A percentile compares a stretch with the other conserved stretches of the same genome.
phyloP scores from a whole-genome alignment of 345 rosid species.

The Microthlaspi erraticum region DNA sequence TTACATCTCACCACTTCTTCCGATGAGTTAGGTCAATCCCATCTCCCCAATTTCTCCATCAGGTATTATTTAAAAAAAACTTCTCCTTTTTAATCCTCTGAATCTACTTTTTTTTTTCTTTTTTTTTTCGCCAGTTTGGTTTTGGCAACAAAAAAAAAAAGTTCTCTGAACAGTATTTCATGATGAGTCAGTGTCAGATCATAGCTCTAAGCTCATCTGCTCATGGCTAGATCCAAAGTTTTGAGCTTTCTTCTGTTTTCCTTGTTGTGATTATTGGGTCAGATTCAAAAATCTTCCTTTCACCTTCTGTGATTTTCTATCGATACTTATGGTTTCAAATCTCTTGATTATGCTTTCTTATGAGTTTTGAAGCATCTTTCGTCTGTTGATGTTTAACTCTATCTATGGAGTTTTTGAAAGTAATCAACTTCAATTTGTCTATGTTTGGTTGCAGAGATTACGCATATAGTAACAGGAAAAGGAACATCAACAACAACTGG shows the following conservation, averaged over 20 bases:
- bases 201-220: constrained; percentile 4
- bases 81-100: background rate
- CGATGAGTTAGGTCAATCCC: constrained; percentile 39
- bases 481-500: constrained; percentile 84
- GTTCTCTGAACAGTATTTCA: constrained; percentile 27
- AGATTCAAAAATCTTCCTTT: constrained; percentile 34
- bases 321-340: background rate
- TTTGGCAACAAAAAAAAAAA: background rate
- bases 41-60: constrained; percentile 78
- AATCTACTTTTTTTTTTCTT: background rate
- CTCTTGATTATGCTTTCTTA: background rate
- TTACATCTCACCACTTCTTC: constrained; percentile 40
- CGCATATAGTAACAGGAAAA: constrained; percentile 73
- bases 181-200: constrained; percentile 39
- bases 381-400: background rate
- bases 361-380: background rate
- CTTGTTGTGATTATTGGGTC: constrained; percentile 46
- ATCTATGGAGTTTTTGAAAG: background rate
- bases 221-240: constrained; percentile 34
- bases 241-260: constrained; percentile 27
- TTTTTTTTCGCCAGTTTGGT: constrained; percentile 27
- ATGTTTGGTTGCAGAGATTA: constrained; percentile 72
- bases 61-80: constrained; percentile 57
- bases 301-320: constrained; percentile 7
- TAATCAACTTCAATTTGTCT: constrained; percentile 8